Conservation (phyloP, 208 protist species). For the Acanthamoeba sp. region DNA sequence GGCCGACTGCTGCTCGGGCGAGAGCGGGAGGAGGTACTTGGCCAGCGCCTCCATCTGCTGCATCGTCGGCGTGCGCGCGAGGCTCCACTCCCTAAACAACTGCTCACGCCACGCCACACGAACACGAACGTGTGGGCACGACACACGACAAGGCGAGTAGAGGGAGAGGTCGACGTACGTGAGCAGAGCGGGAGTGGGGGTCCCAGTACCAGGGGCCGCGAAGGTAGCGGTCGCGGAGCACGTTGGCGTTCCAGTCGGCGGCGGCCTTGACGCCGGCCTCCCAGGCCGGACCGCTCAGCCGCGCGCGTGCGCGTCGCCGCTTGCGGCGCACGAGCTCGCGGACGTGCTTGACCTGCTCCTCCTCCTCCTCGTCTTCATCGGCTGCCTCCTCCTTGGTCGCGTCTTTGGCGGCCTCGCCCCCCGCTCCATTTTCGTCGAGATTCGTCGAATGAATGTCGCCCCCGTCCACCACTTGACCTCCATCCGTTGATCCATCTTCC, state of each 20-base stretch:
- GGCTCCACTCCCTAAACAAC: background rate
- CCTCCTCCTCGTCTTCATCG: background rate
- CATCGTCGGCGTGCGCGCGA: background rate
- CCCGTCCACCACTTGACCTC: background rate
- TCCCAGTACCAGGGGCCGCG: conserved; percentile 66
- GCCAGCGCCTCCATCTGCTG: background rate
- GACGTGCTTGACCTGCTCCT: conserved; percentile 30
- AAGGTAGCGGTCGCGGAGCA: conserved; percentile 34
- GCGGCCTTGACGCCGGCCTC: conserved; percentile 43
- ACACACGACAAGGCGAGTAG: background rate
- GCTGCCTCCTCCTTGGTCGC: background rate
- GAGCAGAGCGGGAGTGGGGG: conserved; percentile 3
- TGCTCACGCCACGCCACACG: background rate
- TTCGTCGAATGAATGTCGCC: background rate
- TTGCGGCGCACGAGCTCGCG: conserved; percentile 32
- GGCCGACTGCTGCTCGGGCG: conserved; percentile 46
- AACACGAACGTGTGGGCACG: background rate
- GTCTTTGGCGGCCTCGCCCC: background rate
- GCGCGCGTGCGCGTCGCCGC: background rate
- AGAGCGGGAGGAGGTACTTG: conserved; percentile 22
- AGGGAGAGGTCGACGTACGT: background rate
- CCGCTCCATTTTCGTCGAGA: background rate
- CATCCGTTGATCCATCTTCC: background rate
- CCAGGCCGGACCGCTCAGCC: conserved; percentile 44
- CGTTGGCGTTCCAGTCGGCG: conserved; percentile 38